These are phyloP conservation scores for Tuber brumale DNA, from an alignment of 495 filamentous ascomycete species.

Conservation along the genomic window DNA sequence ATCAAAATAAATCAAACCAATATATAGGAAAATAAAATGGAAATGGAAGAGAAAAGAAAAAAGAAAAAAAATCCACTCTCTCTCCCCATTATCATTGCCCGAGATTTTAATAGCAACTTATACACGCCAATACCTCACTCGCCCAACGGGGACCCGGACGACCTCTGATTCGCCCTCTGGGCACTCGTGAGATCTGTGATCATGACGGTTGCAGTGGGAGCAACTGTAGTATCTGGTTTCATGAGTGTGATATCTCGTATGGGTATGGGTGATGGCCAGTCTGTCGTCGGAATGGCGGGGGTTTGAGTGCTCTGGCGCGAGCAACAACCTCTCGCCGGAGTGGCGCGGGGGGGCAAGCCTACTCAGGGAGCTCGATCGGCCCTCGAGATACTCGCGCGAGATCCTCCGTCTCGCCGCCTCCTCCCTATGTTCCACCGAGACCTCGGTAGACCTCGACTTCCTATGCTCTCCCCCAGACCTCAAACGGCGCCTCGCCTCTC, in stretches of 20 bases:
- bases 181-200: not conserved
- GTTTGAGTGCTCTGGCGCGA: not conserved
- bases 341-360: not conserved
- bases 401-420: not conserved
- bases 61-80: not conserved
- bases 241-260: not conserved
- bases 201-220: not conserved
- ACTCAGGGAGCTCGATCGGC: not conserved
- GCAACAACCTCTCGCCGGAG: not conserved
- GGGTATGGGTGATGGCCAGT: not conserved
- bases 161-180: not conserved
- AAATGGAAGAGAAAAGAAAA: not conserved
- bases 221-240: not conserved
- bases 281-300: not conserved
- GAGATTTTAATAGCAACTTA: not conserved
- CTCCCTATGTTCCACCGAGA: not conserved
- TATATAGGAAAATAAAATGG: constrained; percentile 8
- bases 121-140: not conserved
- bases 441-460: not conserved
- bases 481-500: not conserved
- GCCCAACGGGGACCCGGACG: not conserved
- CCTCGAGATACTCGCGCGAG: not conserved
- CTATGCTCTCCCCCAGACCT: not conserved
- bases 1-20: not conserved
- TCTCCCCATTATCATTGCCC: not conserved